A percentile compares a stretch with the other conserved stretches of the same genome.
Conservation (phyloP, 331 rosid species). For the Rosa hybrid region DNA sequence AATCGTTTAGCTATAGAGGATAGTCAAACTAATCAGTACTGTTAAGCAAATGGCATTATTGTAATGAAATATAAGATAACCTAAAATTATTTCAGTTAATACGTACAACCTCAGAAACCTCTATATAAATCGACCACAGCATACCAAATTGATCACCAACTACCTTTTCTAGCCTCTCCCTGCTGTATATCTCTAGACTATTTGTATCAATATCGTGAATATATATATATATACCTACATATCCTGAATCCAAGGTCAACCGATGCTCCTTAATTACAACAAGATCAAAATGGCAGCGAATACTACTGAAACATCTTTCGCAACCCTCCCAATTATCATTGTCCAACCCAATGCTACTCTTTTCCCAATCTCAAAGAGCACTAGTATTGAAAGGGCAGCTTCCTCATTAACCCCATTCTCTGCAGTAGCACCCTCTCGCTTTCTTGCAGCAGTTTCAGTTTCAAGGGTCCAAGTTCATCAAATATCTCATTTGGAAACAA, state of each 20-base stretch:
- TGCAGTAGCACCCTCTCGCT: slow-evolving; percentile 32
- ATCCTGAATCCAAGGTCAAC: not conserved
- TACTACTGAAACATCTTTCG: not conserved
- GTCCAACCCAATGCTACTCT: not conserved
- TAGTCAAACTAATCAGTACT: too few species aligned
- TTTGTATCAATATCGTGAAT: too few species aligned
- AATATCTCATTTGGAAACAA: slow-evolving; percentile 34
- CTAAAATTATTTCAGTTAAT: not conserved
- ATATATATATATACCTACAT: not conserved
- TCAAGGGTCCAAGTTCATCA: slow-evolving; percentile 27
- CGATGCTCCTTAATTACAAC: not conserved
- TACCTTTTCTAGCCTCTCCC: not conserved
- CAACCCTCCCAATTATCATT: not conserved
- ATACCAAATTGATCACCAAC: not conserved
- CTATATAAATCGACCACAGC: slow-evolving; percentile 16
- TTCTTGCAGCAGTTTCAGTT: slow-evolving; percentile 1
- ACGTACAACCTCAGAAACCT: not conserved
- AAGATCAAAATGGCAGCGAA: not conserved
- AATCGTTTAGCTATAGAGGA: too few species aligned
- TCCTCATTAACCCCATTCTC: slow-evolving; percentile 42
- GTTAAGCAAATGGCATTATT: too few species aligned
- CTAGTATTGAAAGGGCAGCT: slow-evolving; percentile 6
- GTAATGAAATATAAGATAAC: not conserved
- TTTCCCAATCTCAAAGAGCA: not conserved
- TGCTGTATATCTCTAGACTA: too few species aligned